Base-by-base conservation (phyloP, 148 eudicot genomes). In the Diospyros lotus region DNA sequence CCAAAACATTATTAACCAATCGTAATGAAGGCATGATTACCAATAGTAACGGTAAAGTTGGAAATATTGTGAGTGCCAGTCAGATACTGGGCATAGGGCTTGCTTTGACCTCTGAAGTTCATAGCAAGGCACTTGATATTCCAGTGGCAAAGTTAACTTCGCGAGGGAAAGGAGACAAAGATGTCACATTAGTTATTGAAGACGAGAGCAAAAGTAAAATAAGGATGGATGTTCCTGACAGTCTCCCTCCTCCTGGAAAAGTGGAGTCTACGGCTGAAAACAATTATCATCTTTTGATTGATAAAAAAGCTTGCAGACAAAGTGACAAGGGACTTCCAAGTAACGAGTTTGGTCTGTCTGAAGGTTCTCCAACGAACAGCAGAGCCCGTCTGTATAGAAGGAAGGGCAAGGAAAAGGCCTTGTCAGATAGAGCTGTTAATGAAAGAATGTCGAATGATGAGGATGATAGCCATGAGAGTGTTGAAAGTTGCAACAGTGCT, bases 401-500 rank as follows among this genome's bases (percentile, higher is more conserved):
- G 69, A 86, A 85, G 75, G 86, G 89, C 14, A 85, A 85, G 72
- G 87, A 62, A 40, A 84, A 77, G 83, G 83, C 79, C 42, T 63
- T 80, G 41, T 87, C 84, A 6, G 78, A 77, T 63, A 81, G 82
- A 14, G 66, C 67, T 79, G 43, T 55, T 1, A 64, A 52, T 51
- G 71, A 64, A 52, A 80, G 71, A 73, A 59, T 60, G 5, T 75
- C 83, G 18, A 73, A 81, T 40, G 78, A 65, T 17, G 80, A 81
- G 44, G 85, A 84, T 14, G 88, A 83, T 48, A 86, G 88, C 65
- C 68, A 74, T 11, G 89, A 81, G 70, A 88, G 87, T 60, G 86
- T 81, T 17, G 88, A 88, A 74, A 90, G 94, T 76, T 86, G 86
- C 72, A 82, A 80, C 68, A 88, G 87, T 75, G 80, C 77, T 18